Evolutionary conservation across 2,329 filamentous ascomycete genomes (phyloP).

Genomic region (Colletotrichum musae): DNA sequence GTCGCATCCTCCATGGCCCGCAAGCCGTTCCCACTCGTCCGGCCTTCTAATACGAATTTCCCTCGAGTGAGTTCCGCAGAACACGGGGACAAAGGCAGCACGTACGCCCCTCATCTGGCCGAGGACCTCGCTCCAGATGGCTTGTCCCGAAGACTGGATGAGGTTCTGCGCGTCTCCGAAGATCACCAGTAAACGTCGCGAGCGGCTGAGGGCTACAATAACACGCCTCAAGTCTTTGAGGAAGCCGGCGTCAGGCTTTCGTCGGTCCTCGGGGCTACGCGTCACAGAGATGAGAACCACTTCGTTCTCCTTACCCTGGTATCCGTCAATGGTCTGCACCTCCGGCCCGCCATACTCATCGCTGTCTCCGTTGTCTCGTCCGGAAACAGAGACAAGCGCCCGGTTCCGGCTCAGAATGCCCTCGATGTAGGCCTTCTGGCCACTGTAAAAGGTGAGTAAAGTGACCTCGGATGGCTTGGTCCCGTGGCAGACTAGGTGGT

Average conservation of each 20-base stretch:
- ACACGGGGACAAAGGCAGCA: slow-evolving; percentile 68
- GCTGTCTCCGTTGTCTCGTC: slow-evolving; percentile 17
- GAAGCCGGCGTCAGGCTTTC: slow-evolving; percentile 75
- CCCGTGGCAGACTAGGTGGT: slow-evolving; percentile 80
- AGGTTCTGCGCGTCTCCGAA: slow-evolving; percentile 80
- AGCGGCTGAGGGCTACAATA: slow-evolving; percentile 76
- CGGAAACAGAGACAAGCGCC: not conserved
- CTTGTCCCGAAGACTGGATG: slow-evolving; percentile 47
- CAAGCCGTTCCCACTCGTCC: slow-evolving; percentile 63
- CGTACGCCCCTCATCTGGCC: slow-evolving; percentile 56
- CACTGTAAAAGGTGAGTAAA: slow-evolving; percentile 89
- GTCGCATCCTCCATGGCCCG: not conserved
- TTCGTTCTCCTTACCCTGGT: slow-evolving; percentile 93
- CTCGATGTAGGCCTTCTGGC: slow-evolving; percentile 79
- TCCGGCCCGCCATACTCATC: slow-evolving; percentile 46
- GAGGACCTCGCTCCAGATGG: slow-evolving; percentile 66
- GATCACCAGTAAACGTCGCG: slow-evolving; percentile 84
- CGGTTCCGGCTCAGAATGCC: slow-evolving; percentile 55
- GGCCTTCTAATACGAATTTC: slow-evolving; percentile 66
- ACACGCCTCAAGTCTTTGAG: slow-evolving; percentile 73
- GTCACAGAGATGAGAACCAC: slow-evolving; percentile 86
- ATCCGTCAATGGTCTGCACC: slow-evolving; percentile 83
- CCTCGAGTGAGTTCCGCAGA: slow-evolving; percentile 72
- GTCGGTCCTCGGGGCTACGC: slow-evolving; percentile 71
- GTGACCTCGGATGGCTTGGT: slow-evolving; percentile 75